Evolutionary conservation across 2,329 filamentous ascomycete genomes (phyloP).

Genomic region (Chaetomiaceae sp.): DNA sequence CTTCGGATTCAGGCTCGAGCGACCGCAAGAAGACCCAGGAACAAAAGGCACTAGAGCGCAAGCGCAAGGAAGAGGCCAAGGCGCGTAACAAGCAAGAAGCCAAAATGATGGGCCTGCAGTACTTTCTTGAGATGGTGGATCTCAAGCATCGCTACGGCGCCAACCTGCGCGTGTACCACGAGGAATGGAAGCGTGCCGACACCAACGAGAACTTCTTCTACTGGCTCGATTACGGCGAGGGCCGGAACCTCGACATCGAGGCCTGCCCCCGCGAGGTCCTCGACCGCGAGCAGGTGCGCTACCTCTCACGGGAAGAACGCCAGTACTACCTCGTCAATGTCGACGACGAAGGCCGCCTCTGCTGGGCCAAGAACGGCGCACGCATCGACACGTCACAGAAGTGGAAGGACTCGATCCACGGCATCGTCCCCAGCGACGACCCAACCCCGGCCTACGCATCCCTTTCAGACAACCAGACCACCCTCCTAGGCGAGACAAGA

Average conservation of each 20-base stretch:
- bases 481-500: constrained; percentile 28
- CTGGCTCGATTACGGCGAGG: constrained; percentile 82
- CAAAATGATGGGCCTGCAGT: constrained; percentile 78
- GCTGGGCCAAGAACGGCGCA: constrained; percentile 79
- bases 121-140: constrained; percentile 83
- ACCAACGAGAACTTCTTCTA: constrained; percentile 90
- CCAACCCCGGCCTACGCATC: constrained; percentile 49
- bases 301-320: constrained; percentile 77
- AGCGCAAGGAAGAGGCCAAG: constrained; percentile 46
- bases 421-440: constrained; percentile 61
- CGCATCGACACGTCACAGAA: constrained; percentile 71
- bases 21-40: constrained; percentile 30
- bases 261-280: constrained; percentile 69
- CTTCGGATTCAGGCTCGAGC: constrained; percentile 28
- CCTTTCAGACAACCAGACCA: constrained; percentile 30
- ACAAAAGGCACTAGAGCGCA: constrained; percentile 37
- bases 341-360: constrained; percentile 68
- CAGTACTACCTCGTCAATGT: constrained; percentile 75
- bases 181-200: constrained; percentile 72
- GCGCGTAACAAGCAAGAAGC: constrained; percentile 59
- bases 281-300: constrained; percentile 75
- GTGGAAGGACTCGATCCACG: constrained; percentile 76
- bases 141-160: constrained; percentile 82
- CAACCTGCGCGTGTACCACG: constrained; percentile 76
- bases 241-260: constrained; percentile 63